Base-by-base conservation (phyloP, 1,284 basidiomycete species). In the Neolentinus lepideus region DNA sequence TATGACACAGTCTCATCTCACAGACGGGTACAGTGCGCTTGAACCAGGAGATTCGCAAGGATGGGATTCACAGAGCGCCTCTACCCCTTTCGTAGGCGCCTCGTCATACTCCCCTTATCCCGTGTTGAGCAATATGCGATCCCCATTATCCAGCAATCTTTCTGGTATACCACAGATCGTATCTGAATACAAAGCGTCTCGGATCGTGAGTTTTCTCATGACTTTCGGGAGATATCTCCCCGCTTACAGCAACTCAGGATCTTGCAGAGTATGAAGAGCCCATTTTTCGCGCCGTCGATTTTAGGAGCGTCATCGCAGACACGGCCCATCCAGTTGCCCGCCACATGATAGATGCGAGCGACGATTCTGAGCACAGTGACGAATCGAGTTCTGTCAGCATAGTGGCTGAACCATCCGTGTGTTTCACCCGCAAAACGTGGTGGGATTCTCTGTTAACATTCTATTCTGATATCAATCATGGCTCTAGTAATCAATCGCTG, bases 341-440 rank as follows among this genome's bases (percentile, higher is more conserved):
- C 12, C 12, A 43, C 6, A 4, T 21, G 16, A 43, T 4, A n/a
- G 38, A n/a, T 6, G n/a, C 12, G 19, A 43, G 38, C 6, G 38
- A 21, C n/a, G 38, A 16, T 21, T 21, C 16, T 43, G 16, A n/a
- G 16, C 38, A 16, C 16, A 43, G 19, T 21, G 38, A 43, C 6
- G 38, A 43, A n/a, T 16, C 19, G 38, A 16, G 6, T 21, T 16
- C 38, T 43, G 38, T 43, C 38, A 25, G 22, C 67, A 68, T 31
- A 59, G 67, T 63, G 27, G 63, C 71, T 51, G 79, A 81, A 58
- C 87, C 86, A 6, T 84, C 84, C 12, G 67, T 85, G 26, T 75
- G 77, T 50, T 88, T 86, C 66, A 73, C 75, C 26, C 84, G 85
- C 54, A 81, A 85, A 71, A 82, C 81, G 31, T 90, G 88, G 88